Conservation (phyloP, 352 stramenopile species). For the Albugo candida region DNA sequence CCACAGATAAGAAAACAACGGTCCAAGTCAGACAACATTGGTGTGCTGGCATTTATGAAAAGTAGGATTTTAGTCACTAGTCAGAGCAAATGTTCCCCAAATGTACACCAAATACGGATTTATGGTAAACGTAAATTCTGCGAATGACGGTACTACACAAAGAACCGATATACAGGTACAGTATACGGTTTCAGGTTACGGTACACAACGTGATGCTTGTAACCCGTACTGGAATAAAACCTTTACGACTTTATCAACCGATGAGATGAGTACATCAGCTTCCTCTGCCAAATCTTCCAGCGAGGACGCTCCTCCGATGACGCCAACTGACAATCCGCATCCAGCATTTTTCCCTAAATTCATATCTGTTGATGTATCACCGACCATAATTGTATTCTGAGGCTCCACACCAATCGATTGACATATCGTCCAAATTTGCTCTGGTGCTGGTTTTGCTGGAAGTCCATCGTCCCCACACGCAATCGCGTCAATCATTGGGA, state of each 20-base stretch:
- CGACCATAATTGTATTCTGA: constrained; percentile 79
- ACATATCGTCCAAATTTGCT: constrained; percentile 76
- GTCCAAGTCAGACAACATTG: too few relatives aligned
- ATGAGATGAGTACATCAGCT: constrained; percentile 67
- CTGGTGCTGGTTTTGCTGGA: constrained; percentile 55
- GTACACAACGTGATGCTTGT: constrained; percentile 15
- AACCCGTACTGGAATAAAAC: constrained; percentile 72
- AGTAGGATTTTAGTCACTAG: too few relatives aligned
- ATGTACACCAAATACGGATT: too few relatives aligned
- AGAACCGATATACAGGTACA: too few relatives aligned
- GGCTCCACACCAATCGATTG: constrained; percentile 50
- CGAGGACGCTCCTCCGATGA: constrained; percentile 57
- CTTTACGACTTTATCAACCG: constrained; percentile 53
- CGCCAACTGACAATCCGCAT: constrained; percentile 52
- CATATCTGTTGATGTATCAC: constrained; percentile 76
- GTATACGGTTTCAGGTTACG: too few relatives aligned
- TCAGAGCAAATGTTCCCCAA: too few relatives aligned
- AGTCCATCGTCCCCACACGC: constrained; percentile 67
- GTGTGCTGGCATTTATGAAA: too few relatives aligned
- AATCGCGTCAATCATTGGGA: constrained; percentile 56
- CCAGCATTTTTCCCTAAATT: constrained; percentile 52
- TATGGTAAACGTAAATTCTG: too few relatives aligned
- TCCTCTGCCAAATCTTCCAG: constrained; percentile 65
- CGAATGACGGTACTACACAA: too few relatives aligned
- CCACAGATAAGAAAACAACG: too few relatives aligned